A percentile compares a stretch with the other conserved stretches of the same genome.
Evolutionary conservation across 2,329 filamentous ascomycete species (phyloP).

Genomic region (Ceratocystiopsis sp.): DNA sequence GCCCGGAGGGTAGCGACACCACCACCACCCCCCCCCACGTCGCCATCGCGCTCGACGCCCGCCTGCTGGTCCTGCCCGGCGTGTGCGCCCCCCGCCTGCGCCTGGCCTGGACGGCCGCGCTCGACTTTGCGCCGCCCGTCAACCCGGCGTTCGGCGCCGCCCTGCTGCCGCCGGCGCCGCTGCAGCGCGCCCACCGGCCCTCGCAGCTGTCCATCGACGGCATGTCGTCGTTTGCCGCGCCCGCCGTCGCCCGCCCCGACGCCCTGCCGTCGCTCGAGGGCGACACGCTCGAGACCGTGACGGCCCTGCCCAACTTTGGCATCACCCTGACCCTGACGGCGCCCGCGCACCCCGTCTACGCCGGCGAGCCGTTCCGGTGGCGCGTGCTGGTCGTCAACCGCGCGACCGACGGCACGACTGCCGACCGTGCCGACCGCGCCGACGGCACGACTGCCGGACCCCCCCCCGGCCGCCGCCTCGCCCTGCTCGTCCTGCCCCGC

Average conservation of each 20-base stretch:
- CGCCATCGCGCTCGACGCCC: constrained; percentile 42
- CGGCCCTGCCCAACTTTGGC: constrained; percentile 41
- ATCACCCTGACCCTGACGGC: constrained; percentile 60
- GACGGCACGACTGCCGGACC: constrained; percentile 17
- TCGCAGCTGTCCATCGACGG: constrained; percentile 47
- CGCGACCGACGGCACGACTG: constrained; percentile 24
- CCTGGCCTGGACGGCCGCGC: constrained; percentile 50
- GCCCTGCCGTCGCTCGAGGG: constrained; percentile 42
- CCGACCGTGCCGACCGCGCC: not conserved
- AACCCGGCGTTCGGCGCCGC: constrained; percentile 42
- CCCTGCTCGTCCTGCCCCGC: constrained; percentile 49
- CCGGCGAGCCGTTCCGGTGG: constrained; percentile 55
- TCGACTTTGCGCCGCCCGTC: constrained; percentile 52
- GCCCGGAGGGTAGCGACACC: not conserved
- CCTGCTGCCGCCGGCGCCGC: constrained; percentile 31
- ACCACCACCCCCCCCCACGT: constrained; percentile 27
- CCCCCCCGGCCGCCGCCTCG: constrained; percentile 43
- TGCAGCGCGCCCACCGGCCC: constrained; percentile 43
- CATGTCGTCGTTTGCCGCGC: constrained; percentile 37
- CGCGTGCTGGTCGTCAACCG: constrained; percentile 62
- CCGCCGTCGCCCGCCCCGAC: constrained; percentile 40
- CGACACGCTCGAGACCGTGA: constrained; percentile 25
- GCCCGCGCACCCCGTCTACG: constrained; percentile 35
- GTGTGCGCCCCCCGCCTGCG: constrained; percentile 42
- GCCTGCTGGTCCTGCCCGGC: constrained; percentile 35